Base-by-base conservation (phyloP, 2,329 filamentous ascomycete genomes). In the Colletotrichum lentis region DNA sequence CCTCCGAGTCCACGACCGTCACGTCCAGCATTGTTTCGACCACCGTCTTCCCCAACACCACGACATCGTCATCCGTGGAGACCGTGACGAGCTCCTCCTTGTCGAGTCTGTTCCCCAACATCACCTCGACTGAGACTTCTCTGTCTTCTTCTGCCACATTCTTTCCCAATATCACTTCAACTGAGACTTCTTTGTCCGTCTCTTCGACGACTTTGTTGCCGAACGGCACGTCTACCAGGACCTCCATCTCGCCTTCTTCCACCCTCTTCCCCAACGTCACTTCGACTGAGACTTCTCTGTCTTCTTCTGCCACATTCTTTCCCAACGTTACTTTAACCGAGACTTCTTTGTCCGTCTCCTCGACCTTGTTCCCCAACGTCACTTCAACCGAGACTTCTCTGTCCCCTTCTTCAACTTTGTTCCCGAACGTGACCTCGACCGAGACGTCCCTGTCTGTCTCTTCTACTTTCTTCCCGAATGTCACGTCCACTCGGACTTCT, bases 191-290 rank as follows among this genome's bases (percentile, higher is more conserved):
- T 2, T 22, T 57, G 3, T 55, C 58, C 22, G 10, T 37, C 16
- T 65, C 41, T 10, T 60, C 62, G 18, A 65, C 62, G 18, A 65
- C 62, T 11, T 7, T 50, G 14, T 65, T 65, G 49, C 62, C 62
- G 7, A 65, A 65, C 41, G 35, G 2, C 50, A 56, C 60, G 10
- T 16, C 49, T 1, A n/a, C 39, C 11, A 37, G 18, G 27, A 31
- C 7, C 14, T 27, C 54, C 0, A 18, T 43, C 20, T 44, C 54
- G 11, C 11, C 54, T 31, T 57, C 56, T 10, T 10, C 18, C 3
- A 62, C 47, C 10, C n/a, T 54, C n/a, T 62, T 62, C 60, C 60
- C 60, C 14, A 62, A 62, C 31, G 31, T 24, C 8, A 44, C 49
- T 18, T 22, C 50, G 10, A 64, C 61, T 5, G n/a, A 12, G 22